phyloP scores from a whole-genome alignment of 441 rosid species.

The Iberis amara region DNA sequence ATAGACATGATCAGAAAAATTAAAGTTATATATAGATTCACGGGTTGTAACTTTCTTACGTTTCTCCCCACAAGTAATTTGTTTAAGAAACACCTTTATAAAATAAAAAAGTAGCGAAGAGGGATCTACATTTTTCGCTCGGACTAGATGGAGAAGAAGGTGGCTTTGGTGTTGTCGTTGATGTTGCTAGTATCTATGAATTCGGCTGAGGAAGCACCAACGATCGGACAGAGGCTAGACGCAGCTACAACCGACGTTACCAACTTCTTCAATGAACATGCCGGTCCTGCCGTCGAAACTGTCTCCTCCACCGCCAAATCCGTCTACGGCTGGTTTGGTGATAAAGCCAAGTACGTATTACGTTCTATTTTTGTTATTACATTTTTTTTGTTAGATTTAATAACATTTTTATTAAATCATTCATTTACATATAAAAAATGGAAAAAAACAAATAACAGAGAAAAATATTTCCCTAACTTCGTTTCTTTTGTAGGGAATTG shows the following conservation, averaged over 20 bases:
- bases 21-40: constrained; percentile 22
- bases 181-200: constrained; percentile 21
- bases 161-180: constrained; percentile 27
- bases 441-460: too few relatives aligned
- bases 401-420: too few relatives aligned
- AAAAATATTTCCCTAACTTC: too few relatives aligned
- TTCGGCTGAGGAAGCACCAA: constrained; percentile 29
- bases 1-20: constrained; percentile 19
- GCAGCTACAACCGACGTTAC: constrained; percentile 14
- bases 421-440: too few relatives aligned
- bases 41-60: background rate
- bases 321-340: constrained; percentile 22
- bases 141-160: constrained; percentile 27
- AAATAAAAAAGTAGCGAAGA: too few relatives aligned
- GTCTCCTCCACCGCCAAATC: constrained; percentile 17
- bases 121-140: background rate
- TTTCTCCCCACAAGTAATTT: too few relatives aligned
- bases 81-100: too few relatives aligned
- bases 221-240: constrained; percentile 28
- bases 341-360: constrained; percentile 23
- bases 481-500: too few relatives aligned
- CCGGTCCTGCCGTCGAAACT: constrained; percentile 23
- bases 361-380: background rate
- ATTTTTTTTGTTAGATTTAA: background rate
- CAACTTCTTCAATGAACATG: constrained; percentile 27